A percentile compares a stretch with the other conserved stretches of the same genome.
Evolutionary conservation across 2,329 filamentous ascomycete species (phyloP).

Genomic region (Cadophora sp.): DNA sequence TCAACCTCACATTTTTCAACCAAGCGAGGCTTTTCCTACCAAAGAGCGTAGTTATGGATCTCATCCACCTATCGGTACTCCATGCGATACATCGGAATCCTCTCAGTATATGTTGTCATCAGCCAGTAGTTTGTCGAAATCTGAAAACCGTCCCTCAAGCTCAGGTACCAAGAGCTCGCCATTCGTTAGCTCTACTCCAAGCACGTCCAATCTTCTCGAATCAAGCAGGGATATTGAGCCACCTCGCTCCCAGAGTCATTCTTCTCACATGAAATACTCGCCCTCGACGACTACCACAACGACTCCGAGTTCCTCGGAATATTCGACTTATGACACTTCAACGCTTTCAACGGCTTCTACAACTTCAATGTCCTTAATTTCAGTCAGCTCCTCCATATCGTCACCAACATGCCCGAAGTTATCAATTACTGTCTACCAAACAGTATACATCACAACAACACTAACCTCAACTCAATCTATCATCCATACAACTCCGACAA

Average conservation of each 20-base stretch:
- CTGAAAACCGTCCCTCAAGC: neutral
- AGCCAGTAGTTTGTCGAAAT: neutral
- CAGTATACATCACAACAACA: slow-evolving; percentile 21
- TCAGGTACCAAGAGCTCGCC: slow-evolving; percentile 1
- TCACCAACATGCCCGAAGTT: slow-evolving; percentile 9
- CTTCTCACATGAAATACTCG: neutral
- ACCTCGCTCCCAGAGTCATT: neutral
- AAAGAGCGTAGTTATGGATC: neutral
- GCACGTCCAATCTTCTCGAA: neutral
- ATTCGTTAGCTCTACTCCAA: slow-evolving; percentile 2
- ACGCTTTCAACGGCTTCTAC: neutral
- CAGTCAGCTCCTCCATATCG: neutral
- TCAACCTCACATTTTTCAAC: neutral
- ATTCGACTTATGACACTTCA: neutral
- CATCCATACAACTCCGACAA: neutral
- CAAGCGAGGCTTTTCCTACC: neutral
- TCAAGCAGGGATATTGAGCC: neutral
- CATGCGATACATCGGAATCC: neutral
- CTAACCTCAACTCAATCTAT: slow-evolving; percentile 14
- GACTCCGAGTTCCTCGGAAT: neutral
- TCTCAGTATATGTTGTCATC: neutral
- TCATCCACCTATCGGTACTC: slow-evolving; percentile 1
- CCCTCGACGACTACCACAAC: neutral
- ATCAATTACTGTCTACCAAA: slow-evolving; percentile 22
- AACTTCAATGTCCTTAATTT: slow-evolving; percentile 1